Base-by-base conservation (phyloP, 768 basidiomycete genomes). In the Panaeolus papilionaceus region DNA sequence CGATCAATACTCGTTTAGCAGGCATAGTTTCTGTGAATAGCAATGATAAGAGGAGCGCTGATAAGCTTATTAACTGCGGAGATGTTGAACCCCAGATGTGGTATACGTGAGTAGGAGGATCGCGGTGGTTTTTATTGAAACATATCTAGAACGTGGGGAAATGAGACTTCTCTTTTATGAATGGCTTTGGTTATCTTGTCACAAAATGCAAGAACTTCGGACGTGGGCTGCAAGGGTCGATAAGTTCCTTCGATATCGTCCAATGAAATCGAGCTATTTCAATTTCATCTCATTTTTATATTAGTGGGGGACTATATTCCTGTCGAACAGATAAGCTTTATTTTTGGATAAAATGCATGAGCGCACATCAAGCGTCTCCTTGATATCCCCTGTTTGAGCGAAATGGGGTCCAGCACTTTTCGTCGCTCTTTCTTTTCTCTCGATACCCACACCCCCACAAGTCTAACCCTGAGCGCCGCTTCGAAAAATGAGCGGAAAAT, bases 1-100 rank as follows among this genome's bases (percentile, higher is more conserved):
- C 82, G 39, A 89, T 79, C 18, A 90, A 80, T 23, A 87, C 83
- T 65, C 79, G 77, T 71, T 83, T 87, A 61, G 87, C 82, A 62
- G 84, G 80, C 88, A 89, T 89, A 28, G 45, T 28, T 58, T 58
- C 54, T 33, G 54, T 18, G 54, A 58, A 58, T 58, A 16, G 47
- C 23, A 64, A 64, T 16, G 38, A n/a, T 16, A 38, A 47, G 37
- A 44, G 47, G 26, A 40, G 28, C 37, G 64, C 42, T 20, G 51
- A 64, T 42, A 66, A 42, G 38, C 20, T 39, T 10, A 33, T 0
- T 6, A 20, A 33, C 51, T 58, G 54, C 54, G 54, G 54, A 58
- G 28, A 33, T 28, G 26, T 16, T 58, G 26, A 58, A 33, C 16
- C 28, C 33, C 47, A 49, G 47, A 49, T 49, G 20, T 8, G 6